Percentiles rank a stretch among this genome's conserved stretches.
Evolutionary conservation across 139 green algal species (phyloP).

Genomic region (Spirogloea muscicola): DNA sequence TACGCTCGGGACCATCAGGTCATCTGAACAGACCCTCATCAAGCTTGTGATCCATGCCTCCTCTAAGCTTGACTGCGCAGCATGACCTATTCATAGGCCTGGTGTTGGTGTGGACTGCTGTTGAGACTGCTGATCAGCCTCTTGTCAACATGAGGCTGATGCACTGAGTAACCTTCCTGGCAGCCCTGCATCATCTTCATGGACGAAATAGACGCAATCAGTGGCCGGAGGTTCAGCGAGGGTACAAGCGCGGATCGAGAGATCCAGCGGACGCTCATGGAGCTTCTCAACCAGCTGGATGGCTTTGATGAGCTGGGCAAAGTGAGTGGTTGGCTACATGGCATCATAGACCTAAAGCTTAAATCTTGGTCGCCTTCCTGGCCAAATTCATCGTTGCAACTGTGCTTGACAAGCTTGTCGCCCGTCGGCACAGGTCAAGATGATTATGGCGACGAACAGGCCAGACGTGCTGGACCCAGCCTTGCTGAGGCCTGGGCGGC

Average conservation of each 20-base stretch:
- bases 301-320: constrained; percentile 96
- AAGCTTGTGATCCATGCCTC: not conserved
- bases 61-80: too few species aligned
- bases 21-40: too few species aligned
- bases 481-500: constrained; percentile 86
- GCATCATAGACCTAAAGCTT: not conserved
- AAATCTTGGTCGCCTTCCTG: not conserved
- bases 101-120: too few species aligned
- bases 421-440: constrained; percentile 51
- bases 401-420: too few species aligned
- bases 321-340: constrained; percentile 49
- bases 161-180: not conserved
- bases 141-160: too few species aligned
- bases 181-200: constrained; percentile 62
- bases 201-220: constrained; percentile 93
- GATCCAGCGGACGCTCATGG: constrained; percentile 99
- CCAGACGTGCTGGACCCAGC: constrained; percentile 95
- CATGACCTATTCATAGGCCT: too few species aligned
- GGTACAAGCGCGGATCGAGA: constrained; percentile 95
- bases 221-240: constrained; percentile 91
- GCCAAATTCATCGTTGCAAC: too few species aligned
- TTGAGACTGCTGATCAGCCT: too few species aligned
- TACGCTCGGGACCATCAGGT: constrained; percentile 90
- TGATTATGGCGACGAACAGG: constrained; percentile 64
- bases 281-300: constrained; percentile 95